Evolutionary conservation across 2,329 filamentous ascomycete genomes (phyloP), one percentile per base, ranked within the genome.

Genomic region (Talaromyces sp.): DNA sequence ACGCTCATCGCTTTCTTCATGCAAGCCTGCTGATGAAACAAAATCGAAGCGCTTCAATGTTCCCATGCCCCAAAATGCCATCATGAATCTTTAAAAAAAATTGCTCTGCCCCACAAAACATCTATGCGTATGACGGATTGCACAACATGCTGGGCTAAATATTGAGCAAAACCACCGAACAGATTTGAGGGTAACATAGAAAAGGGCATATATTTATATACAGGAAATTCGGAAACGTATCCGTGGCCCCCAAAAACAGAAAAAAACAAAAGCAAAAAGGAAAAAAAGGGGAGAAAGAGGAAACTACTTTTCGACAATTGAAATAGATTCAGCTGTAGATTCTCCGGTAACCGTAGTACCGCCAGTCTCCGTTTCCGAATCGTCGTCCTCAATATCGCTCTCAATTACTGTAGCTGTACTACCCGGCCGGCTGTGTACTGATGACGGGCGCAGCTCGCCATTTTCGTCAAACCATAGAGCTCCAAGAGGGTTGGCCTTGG

Each of bases 401-500:
- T 60, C 59, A 52, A 58, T 61, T 24, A 58, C 19, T 7, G 59
- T 58, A 17, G 55, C 55, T 2, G 59, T 61, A 62, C 17, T 58
- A 43, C 14, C 50, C 29, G n/a, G 46, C n/a, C n/a, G 55, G n/a
- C 55, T 61, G 1, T 21, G 31, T 0, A 43, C 55, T 11, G 55
- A 24, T 14, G 26, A 21, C 7, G 65, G 63, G 8, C 63, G 56
- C 1, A 70, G 38, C 3, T 63, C 59, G 1, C 68, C 67, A 4
- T 62, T 55, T 4, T 59, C 49, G 35, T 68, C 64, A 50, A 68
- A 67, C 69, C 69, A 70, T 4, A 66, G 52, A 14, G 59, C 49
- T 0, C 63, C 64, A 32, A 69, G 62, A 7, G 69, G 68, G 14
- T 69, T 68, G 32, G 67, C 66, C 0, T 62, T 63, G 7, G 68